Percentiles rank a stretch among this genome's conserved stretches.
Evolutionary conservation across 2,329 filamentous ascomycete species (phyloP).

Genomic region (Purpureocillium lavendulum): DNA sequence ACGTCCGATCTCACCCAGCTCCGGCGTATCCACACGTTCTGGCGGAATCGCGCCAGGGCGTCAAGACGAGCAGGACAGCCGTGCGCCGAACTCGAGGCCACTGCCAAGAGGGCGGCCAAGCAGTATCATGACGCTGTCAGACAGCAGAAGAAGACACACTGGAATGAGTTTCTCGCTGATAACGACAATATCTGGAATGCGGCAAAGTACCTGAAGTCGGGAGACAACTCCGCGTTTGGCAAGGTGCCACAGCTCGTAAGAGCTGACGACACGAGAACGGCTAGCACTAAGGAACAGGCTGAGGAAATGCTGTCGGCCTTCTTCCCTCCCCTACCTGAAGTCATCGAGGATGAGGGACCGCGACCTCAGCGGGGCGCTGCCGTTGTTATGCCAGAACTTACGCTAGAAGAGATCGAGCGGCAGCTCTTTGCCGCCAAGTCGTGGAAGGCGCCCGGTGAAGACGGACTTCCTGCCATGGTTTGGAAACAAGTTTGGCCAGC

Average conservation of each 20-base stretch:
- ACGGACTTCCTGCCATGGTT: slow-evolving; percentile 10
- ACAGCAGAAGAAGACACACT: slow-evolving; percentile 8
- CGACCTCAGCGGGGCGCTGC: slow-evolving; percentile 7
- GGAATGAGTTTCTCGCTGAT: slow-evolving; percentile 3
- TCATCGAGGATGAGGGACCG: slow-evolving; percentile 12
- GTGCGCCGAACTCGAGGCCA: slow-evolving; percentile 10
- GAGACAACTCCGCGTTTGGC: neutral
- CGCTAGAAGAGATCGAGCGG: slow-evolving; percentile 12
- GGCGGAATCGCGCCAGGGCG: slow-evolving; percentile 16
- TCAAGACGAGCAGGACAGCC: slow-evolving; percentile 7
- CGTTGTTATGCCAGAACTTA: slow-evolving; percentile 10
- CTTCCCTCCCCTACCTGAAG: slow-evolving; percentile 11
- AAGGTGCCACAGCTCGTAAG: neutral
- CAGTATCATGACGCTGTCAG: slow-evolving; percentile 17
- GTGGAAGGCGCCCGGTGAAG: slow-evolving; percentile 14
- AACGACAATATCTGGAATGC: slow-evolving; percentile 2
- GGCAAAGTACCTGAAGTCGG: slow-evolving; percentile 1
- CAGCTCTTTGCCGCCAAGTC: slow-evolving; percentile 11
- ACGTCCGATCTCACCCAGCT: slow-evolving; percentile 18
- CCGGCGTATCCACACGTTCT: slow-evolving; percentile 16
- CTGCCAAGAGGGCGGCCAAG: slow-evolving; percentile 11
- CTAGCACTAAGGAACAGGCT: slow-evolving; percentile 8
- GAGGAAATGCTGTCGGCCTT: slow-evolving; percentile 12
- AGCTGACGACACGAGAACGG: slow-evolving; percentile 1
- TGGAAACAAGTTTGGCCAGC: slow-evolving; percentile 10